phyloP scores from a whole-genome alignment of 306 rosid species.

The Clitoria ternatea region DNA sequence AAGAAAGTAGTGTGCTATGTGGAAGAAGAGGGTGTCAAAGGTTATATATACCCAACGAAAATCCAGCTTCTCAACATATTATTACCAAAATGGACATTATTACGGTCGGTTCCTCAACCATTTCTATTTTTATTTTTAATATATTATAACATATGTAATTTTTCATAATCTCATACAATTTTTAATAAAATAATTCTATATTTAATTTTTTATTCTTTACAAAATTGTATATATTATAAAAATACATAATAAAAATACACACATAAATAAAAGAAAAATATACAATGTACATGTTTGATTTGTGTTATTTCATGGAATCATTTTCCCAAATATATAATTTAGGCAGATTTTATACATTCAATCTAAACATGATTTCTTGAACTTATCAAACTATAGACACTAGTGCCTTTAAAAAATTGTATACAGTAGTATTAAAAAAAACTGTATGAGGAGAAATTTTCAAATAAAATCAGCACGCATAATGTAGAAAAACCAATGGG shows the following conservation, averaged over 20 bases:
- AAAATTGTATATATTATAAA: too few species aligned
- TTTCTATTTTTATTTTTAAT: background rate
- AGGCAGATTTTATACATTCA: too few species aligned
- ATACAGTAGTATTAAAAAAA: too few species aligned
- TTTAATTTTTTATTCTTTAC: too few species aligned
- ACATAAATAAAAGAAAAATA: background rate
- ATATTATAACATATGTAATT: too few species aligned
- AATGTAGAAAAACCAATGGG: background rate
- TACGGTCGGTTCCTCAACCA: conserved; percentile 12
- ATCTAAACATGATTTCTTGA: background rate
- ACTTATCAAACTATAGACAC: background rate
- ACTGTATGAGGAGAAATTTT: background rate
- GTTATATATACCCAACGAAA: conserved; percentile 49
- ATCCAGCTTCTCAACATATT: conserved; percentile 17
- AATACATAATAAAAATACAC: background rate
- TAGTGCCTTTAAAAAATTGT: background rate
- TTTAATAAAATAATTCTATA: too few species aligned
- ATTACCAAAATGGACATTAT: conserved; percentile 32
- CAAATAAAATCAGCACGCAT: background rate
- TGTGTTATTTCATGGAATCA: too few species aligned
- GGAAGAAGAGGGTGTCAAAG: conserved; percentile 13
- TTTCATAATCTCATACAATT: too few species aligned
- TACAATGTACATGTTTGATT: background rate
- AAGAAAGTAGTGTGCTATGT: background rate
- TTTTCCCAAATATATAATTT: too few species aligned